Evolutionary conservation across 2,329 filamentous ascomycete species (phyloP), one percentile per base, ranked within the genome.

Genomic region (Neobulgaria alba): DNA sequence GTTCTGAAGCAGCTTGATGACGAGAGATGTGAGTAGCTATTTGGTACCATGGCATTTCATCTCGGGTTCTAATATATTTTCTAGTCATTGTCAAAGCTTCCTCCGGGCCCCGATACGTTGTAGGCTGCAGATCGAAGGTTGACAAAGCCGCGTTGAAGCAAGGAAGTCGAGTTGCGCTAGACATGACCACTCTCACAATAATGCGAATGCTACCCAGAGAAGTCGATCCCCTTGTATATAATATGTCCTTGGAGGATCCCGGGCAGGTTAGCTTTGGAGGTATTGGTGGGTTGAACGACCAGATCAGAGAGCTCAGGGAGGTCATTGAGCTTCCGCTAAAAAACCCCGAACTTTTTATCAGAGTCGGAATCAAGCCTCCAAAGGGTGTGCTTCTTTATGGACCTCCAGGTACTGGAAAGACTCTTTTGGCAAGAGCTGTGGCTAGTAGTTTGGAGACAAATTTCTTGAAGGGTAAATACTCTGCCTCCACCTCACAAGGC

Each of bases 121-220:
- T 98, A 55, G 92, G 92, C 44, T 98, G 92, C 71, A 82, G 92
- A 58, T 95, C 89, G 48, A 98, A 98, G 68, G 92, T 98, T 59
- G 92, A 98, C 72, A 95, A 93, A 70, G 71, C 73, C 48, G 96
- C 95, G 73, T 71, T 98, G 62, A 98, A 96, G 76, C 92, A 98
- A 67, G 93, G 93, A 57, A 95, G 90, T 19, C 86, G 92, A 59
- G 92, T 98, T 41, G 90, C 92, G 23, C 81, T 98, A 45, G 92
- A 98, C 61, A 98, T 98, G 92, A 98, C 92, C 38, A 98, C 92
- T 15, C 83, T 98, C 54, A 98, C 92, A 46, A 98, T 98, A 66
- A 98, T 98, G 92, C 86, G 92, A 59, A 98, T 98, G 92, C 75
- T 98, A 34, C 93, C 92, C 45, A 84, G 92, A 63, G 92, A 98